phyloP scores from a whole-genome alignment of 805 yeast genomes.

The Ogataea glucozyma region DNA sequence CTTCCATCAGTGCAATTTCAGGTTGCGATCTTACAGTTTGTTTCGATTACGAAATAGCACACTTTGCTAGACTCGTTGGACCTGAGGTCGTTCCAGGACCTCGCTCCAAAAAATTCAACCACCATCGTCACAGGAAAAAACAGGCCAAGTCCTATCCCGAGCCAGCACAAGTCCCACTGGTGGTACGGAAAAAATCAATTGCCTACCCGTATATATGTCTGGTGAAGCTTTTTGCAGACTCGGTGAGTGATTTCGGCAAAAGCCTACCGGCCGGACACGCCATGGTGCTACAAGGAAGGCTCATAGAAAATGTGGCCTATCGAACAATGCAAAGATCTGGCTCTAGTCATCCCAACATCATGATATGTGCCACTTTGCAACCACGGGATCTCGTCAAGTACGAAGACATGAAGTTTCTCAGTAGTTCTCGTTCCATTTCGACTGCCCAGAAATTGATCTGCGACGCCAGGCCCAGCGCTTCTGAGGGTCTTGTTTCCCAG shows the following conservation, averaged over 20 bases:
- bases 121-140: background rate
- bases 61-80: constrained; percentile 34
- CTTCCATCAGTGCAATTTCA: constrained; percentile 49
- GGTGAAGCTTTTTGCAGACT: constrained; percentile 20
- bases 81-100: too few species aligned
- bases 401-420: constrained; percentile 27
- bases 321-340: constrained; percentile 12
- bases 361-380: constrained; percentile 29
- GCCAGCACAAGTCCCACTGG: constrained; percentile 8
- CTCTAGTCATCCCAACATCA: constrained; percentile 15
- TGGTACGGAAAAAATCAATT: constrained; percentile 24
- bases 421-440: constrained; percentile 11
- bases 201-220: constrained; percentile 34
- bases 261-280: constrained; percentile 40
- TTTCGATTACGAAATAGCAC: constrained; percentile 56
- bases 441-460: constrained; percentile 21
- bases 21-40: constrained; percentile 50
- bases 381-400: constrained; percentile 29
- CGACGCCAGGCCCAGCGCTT: constrained; percentile 5
- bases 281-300: constrained; percentile 41
- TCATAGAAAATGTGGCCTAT: constrained; percentile 45
- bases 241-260: constrained; percentile 3
- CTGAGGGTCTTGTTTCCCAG: constrained; percentile 3
- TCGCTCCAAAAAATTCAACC: too few species aligned
- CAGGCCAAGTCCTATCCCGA: background rate